These are phyloP conservation scores for Nigrospora osmanthi DNA, from an alignment of 2,329 filamentous ascomycete genomes.

Conservation along the genomic window DNA sequence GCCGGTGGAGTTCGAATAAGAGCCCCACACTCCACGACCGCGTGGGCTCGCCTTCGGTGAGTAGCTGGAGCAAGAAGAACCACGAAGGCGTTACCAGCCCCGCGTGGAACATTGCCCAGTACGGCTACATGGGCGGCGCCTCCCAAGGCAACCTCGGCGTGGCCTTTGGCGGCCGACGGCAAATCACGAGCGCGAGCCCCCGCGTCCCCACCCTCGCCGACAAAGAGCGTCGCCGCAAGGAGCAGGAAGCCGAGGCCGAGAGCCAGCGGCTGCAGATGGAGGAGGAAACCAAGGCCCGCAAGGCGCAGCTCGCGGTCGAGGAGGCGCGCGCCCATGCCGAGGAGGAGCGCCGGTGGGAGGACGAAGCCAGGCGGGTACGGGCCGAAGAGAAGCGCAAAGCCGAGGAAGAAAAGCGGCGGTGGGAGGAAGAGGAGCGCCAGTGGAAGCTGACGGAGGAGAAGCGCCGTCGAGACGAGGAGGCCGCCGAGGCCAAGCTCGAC, in stretches of 20 bases:
- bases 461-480: conserved; percentile 63
- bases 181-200: conserved; percentile 81
- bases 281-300: conserved; percentile 39
- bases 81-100: conserved; percentile 77
- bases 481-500: conserved; percentile 58
- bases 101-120: conserved; percentile 98
- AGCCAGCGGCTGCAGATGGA: conserved; percentile 46
- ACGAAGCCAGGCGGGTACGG: conserved; percentile 51
- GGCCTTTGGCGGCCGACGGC: conserved; percentile 80
- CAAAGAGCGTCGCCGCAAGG: conserved; percentile 63
- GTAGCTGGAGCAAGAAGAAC: conserved; percentile 81
- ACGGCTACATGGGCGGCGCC: conserved; percentile 95
- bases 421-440: conserved; percentile 68
- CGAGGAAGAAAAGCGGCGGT: conserved; percentile 62
- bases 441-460: conserved; percentile 74
- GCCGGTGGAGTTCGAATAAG: conserved; percentile 56
- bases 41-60: conserved; percentile 52
- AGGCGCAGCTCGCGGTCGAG: conserved; percentile 43
- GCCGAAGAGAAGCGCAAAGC: conserved; percentile 55
- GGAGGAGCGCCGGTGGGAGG: conserved; percentile 61
- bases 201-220: conserved; percentile 74
- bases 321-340: conserved; percentile 53
- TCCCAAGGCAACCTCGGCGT: conserved; percentile 94
- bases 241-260: conserved; percentile 51
- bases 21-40: conserved; percentile 44